Conservation (phyloP, 2,329 filamentous ascomycete genomes). For the Stylonectria norvegica region DNA sequence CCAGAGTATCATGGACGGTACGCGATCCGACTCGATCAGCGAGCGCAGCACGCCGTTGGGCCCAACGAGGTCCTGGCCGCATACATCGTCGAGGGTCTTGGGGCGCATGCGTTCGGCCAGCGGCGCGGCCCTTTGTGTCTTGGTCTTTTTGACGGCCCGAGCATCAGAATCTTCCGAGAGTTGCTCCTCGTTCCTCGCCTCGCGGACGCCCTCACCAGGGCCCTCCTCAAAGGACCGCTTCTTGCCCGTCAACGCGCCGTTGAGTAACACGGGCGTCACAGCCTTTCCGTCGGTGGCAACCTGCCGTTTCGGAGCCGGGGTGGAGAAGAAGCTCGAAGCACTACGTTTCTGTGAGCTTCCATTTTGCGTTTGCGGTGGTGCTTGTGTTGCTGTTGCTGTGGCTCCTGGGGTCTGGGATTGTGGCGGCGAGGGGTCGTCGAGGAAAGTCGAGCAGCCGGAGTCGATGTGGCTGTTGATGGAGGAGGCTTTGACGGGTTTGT, state of each 20-base stretch:
- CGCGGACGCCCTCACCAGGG: conserved; percentile 35
- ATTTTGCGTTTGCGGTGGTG: conserved; percentile 17
- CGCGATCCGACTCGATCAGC: conserved; percentile 78
- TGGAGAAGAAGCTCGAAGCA: conserved; percentile 59
- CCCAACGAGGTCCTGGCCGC: conserved; percentile 87
- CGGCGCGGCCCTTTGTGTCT: conserved; percentile 70
- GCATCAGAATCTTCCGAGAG: conserved; percentile 29
- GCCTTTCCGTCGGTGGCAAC: conserved; percentile 32
- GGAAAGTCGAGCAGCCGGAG: conserved; percentile 68
- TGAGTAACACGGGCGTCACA: conserved; percentile 33
- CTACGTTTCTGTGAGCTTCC: conserved; percentile 49
- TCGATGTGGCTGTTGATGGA: conserved; percentile 92
- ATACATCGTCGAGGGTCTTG: conserved; percentile 76
- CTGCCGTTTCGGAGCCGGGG: conserved; percentile 56
- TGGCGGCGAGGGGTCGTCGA: conserved; percentile 49
- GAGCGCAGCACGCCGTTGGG: conserved; percentile 77
- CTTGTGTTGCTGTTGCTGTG: too few species aligned
- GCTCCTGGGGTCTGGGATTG: too few species aligned
- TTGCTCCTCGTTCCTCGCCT: conserved; percentile 4
- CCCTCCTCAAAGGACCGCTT: conserved; percentile 56
- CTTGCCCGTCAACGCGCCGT: conserved; percentile 37
- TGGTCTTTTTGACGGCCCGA: conserved; percentile 59
- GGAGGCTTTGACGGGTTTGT: conserved; percentile 64
- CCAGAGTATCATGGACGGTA: conserved; percentile 97
- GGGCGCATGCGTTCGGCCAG: conserved; percentile 94